Base-by-base conservation (phyloP, 805 yeast genomes). In the Saturnispora serradocipensis region DNA sequence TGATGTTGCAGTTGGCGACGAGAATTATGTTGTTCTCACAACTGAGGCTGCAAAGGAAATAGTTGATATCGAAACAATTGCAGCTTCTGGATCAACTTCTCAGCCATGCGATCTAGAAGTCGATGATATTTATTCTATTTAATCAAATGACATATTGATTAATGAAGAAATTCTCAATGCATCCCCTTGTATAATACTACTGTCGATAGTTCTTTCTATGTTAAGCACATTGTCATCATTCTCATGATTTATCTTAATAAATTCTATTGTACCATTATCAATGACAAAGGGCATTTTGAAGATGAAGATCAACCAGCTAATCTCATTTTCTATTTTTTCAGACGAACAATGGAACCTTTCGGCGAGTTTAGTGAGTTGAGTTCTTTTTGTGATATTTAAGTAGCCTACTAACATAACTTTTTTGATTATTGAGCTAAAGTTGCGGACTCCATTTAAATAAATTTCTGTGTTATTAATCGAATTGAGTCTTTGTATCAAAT, bases 1-100 rank as follows among this genome's bases (percentile, higher is more conserved):
- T 69, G 90, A 93, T 65, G 77, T 91, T 36, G 96, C 85, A 0
- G 79, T 90, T 36, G 95, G 95, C 0, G 64, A 73, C n/a, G 69
- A 73, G 18, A 66, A 69, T 3, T 75, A 75, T 56, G 71, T 75
- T 16, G 77, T 77, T 42, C 72, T 93, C 58, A 87, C 97, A 1
- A 80, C 77, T 8, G 91, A 85, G 56, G 91, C 97, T 30, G 84
- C 82, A 3, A 93, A 93, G 66, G 97, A 91, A 64, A 75, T 91
- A 34, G 77, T 62, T 1, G 98, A 91, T 59, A 80, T 91, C 44
- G 97, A 90, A 65, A 68, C 72, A 36, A 72, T 85, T 49, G 84
- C 88, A 42, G 65, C 70, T 36, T 67, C 71, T 61, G 91, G 90
- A 1, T 77, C 76, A 5, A 74, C 84, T 3, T 76, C 84, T 10